phyloP scores from a whole-genome alignment of 1,284 basidiomycete species.

The Porphyrellus sp. region DNA sequence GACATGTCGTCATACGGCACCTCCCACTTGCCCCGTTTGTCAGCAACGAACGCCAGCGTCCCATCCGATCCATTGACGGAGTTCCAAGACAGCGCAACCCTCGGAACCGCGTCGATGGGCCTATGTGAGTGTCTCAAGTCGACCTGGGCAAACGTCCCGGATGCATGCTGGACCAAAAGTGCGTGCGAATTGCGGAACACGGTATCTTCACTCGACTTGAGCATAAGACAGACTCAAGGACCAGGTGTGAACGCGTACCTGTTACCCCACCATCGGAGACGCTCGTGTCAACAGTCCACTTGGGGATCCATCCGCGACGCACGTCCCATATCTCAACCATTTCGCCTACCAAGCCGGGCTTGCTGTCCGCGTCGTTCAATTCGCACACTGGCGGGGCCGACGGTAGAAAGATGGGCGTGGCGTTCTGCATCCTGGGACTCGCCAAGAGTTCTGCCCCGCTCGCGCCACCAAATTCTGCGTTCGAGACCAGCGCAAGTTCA shows the following conservation, averaged over 20 bases:
- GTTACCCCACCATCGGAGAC: slow-evolving; percentile 66
- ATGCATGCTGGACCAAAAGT: slow-evolving; percentile 75
- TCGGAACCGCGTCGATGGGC: slow-evolving; percentile 69
- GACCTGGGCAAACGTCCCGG: slow-evolving; percentile 77
- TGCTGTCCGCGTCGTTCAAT: slow-evolving; percentile 23
- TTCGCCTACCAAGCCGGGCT: slow-evolving; percentile 43
- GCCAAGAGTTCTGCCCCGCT: slow-evolving; percentile 26
- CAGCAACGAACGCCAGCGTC: slow-evolving; percentile 67
- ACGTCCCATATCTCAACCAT: slow-evolving; percentile 88
- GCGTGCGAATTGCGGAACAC: slow-evolving; percentile 69
- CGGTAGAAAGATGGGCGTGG: slow-evolving; percentile 23
- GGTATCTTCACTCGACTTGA: slow-evolving; percentile 47
- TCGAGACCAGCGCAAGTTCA: slow-evolving; percentile 73
- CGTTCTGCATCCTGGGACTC: slow-evolving; percentile 33
- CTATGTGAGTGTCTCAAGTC: slow-evolving; percentile 63
- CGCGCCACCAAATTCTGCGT: slow-evolving; percentile 53
- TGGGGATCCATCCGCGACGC: slow-evolving; percentile 74
- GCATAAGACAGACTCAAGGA: not conserved
- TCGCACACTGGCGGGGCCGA: slow-evolving; percentile 2
- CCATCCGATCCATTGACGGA: slow-evolving; percentile 42
- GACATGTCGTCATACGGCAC: slow-evolving; percentile 85
- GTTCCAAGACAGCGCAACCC: slow-evolving; percentile 69
- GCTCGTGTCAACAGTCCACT: slow-evolving; percentile 70
- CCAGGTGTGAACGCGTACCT: slow-evolving; percentile 41
- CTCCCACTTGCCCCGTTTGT: slow-evolving; percentile 58